A percentile compares a stretch with the other conserved stretches of the same genome.
Conservation (phyloP, 345 rosid genomes). For the Microthlaspi erraticum region DNA sequence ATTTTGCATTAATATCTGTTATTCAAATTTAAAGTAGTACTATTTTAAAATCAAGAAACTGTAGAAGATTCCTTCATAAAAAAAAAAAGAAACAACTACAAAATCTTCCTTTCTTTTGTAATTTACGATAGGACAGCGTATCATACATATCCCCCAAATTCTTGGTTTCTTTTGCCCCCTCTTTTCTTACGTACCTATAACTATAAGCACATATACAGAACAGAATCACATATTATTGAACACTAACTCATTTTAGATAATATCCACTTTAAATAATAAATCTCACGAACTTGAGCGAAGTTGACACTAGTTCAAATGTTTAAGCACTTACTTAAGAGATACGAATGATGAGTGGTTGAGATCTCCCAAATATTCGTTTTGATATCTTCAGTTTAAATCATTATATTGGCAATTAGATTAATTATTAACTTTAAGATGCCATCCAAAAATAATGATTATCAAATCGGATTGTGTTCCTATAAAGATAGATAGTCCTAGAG, state of each 20-base stretch:
- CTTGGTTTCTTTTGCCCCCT: conserved; percentile 29
- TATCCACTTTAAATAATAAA: conserved; percentile 13
- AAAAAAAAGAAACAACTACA: neutral
- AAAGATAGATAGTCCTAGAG: conserved; percentile 24
- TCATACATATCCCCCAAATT: conserved; percentile 39
- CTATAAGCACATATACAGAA: conserved; percentile 10
- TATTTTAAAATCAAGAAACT: too few species aligned
- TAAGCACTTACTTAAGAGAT: conserved; percentile 36
- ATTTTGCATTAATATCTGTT: neutral
- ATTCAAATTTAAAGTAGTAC: neutral
- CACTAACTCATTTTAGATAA: conserved; percentile 20
- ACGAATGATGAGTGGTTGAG: conserved; percentile 44
- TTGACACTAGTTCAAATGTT: conserved; percentile 38
- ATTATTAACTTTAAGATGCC: conserved; percentile 27
- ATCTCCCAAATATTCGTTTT: conserved; percentile 41
- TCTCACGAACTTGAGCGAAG: conserved; percentile 26
- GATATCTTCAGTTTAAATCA: conserved; percentile 33
- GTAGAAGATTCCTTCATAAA: neutral
- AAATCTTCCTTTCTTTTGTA: conserved; percentile 26
- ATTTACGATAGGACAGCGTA: conserved; percentile 20
- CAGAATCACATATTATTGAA: neutral
- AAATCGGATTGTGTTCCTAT: conserved; percentile 36
- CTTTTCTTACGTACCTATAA: conserved; percentile 12
- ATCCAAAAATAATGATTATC: conserved; percentile 31
- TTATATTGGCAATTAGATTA: conserved; percentile 18